Percentiles rank a stretch among this genome's conserved stretches.
Conservation (phyloP, 2,329 filamentous ascomycete species). For the Diaporthe helianthi region DNA sequence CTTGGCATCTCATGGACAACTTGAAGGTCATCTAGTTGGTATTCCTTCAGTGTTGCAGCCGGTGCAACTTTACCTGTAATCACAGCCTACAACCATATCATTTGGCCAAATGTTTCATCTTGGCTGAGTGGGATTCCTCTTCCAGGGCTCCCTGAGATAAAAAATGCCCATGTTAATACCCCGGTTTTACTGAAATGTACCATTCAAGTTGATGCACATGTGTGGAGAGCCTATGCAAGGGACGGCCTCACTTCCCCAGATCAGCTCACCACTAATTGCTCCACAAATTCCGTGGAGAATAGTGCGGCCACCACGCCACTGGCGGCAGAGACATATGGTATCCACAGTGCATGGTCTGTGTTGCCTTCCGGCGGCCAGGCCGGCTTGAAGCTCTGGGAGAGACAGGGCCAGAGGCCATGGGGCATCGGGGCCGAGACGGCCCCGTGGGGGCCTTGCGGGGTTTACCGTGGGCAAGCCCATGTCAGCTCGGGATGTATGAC, state of each 20-base stretch:
- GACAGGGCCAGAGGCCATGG: background rate
- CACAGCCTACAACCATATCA: too few species aligned
- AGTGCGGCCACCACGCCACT: background rate
- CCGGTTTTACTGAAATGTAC: background rate
- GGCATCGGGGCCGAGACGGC: background rate
- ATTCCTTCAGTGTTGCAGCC: background rate
- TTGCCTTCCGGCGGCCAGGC: background rate
- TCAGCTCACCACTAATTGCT: slow-evolving; percentile 4
- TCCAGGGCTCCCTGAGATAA: background rate
- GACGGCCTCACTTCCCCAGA: slow-evolving; percentile 14
- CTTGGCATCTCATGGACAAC: slow-evolving; percentile 8
- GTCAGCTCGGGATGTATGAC: background rate
- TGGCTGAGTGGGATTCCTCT: background rate
- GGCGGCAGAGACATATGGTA: background rate
- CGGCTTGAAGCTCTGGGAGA: background rate
- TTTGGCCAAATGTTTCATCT: too few species aligned
- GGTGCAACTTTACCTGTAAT: background rate
- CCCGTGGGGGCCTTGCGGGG: background rate
- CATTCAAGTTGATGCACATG: background rate
- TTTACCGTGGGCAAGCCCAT: background rate
- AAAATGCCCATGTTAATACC: background rate
- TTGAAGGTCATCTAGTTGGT: background rate
- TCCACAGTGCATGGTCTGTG: background rate
- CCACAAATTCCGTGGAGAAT: background rate
- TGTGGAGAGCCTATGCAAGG: too few species aligned